Evolutionary conservation across 2,329 filamentous ascomycete genomes (phyloP).

Genomic region (Zasmidium angulare): DNA sequence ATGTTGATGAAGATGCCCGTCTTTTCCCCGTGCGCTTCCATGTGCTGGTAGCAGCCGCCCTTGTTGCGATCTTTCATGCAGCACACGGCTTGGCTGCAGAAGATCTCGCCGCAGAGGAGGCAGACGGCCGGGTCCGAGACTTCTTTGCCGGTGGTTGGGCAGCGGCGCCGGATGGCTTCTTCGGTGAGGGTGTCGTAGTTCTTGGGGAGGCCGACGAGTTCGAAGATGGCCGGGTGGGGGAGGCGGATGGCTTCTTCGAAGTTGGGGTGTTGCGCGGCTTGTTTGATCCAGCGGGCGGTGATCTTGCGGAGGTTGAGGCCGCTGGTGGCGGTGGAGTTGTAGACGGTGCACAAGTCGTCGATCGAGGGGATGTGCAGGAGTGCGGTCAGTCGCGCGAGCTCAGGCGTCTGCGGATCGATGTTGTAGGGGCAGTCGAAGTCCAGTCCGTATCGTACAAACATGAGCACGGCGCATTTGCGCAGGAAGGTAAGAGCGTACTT

Average conservation of each 20-base stretch:
- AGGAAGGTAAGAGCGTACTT: conserved; percentile 90
- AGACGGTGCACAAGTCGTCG: conserved; percentile 70
- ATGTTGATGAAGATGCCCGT: conserved; percentile 96
- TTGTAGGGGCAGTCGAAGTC: conserved; percentile 70
- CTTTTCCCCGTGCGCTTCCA: conserved; percentile 83
- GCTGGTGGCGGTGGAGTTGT: conserved; percentile 43
- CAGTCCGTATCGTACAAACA: conserved; percentile 85
- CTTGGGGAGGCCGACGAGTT: conserved; percentile 86
- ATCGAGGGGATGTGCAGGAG: conserved; percentile 74
- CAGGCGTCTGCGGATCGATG: conserved; percentile 41
- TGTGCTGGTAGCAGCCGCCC: conserved; percentile 88
- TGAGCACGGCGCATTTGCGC: conserved; percentile 77
- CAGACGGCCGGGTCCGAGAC: conserved; percentile 88
- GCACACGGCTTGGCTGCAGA: conserved; percentile 91
- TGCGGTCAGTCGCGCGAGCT: conserved; percentile 78
- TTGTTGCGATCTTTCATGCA: conserved; percentile 67
- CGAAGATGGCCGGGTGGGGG: conserved; percentile 88
- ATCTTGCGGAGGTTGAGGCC: conserved; percentile 48
- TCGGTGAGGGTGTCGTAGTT: conserved; percentile 92
- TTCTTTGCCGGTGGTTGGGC: conserved; percentile 88
- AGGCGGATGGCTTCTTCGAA: conserved; percentile 44
- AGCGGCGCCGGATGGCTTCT: conserved; percentile 78
- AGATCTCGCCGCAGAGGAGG: conserved; percentile 93
- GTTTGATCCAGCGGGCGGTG: conserved; percentile 71
- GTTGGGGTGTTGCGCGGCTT: conserved; percentile 35